Evolutionary conservation across 108 stramenopile species (phyloP).

Genomic region (Skeletonema tropicum): DNA sequence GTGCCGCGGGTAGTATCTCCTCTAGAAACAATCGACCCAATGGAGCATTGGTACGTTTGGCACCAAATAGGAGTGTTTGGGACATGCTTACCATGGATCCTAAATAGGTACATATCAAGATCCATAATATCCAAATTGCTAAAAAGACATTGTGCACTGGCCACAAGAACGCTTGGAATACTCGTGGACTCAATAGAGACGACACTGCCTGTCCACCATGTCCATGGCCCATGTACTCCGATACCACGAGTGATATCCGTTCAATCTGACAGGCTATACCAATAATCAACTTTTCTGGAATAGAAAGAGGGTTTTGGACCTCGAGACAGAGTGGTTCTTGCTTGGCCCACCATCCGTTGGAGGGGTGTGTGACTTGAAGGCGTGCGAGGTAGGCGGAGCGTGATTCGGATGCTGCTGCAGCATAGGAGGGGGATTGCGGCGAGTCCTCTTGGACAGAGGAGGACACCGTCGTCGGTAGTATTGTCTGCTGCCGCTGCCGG

Average conservation of each 20-base stretch:
- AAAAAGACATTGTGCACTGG: slow-evolving; percentile 83
- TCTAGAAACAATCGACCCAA: slow-evolving; percentile 60
- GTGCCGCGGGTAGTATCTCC: slow-evolving; percentile 52
- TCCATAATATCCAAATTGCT: slow-evolving; percentile 74
- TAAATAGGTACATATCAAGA: slow-evolving; percentile 61
- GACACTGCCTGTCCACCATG: slow-evolving; percentile 27
- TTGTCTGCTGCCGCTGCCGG: slow-evolving; percentile 8
- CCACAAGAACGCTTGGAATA: slow-evolving; percentile 77
- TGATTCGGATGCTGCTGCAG: slow-evolving; percentile 83
- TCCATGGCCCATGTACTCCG: slow-evolving; percentile 29
- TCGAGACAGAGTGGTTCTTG: slow-evolving; percentile 80
- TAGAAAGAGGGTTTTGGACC: slow-evolving; percentile 49
- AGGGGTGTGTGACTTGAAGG: slow-evolving; percentile 50
- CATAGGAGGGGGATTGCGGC: slow-evolving; percentile 84
- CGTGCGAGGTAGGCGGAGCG: slow-evolving; percentile 76
- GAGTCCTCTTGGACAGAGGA: slow-evolving; percentile 67
- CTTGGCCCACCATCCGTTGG: slow-evolving; percentile 81
- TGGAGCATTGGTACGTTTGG: slow-evolving; percentile 67
- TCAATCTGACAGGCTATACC: slow-evolving; percentile 63
- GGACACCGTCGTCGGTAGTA: slow-evolving; percentile 15
- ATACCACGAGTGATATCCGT: slow-evolving; percentile 46
- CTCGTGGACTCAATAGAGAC: slow-evolving; percentile 39
- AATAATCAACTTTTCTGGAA: slow-evolving; percentile 69
- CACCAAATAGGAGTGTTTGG: slow-evolving; percentile 74
- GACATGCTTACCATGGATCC: slow-evolving; percentile 41